Percentiles rank a stretch among this genome's conserved stretches.
Evolutionary conservation across 495 filamentous ascomycete species (phyloP).

Genomic region (Cercophora sp.): DNA sequence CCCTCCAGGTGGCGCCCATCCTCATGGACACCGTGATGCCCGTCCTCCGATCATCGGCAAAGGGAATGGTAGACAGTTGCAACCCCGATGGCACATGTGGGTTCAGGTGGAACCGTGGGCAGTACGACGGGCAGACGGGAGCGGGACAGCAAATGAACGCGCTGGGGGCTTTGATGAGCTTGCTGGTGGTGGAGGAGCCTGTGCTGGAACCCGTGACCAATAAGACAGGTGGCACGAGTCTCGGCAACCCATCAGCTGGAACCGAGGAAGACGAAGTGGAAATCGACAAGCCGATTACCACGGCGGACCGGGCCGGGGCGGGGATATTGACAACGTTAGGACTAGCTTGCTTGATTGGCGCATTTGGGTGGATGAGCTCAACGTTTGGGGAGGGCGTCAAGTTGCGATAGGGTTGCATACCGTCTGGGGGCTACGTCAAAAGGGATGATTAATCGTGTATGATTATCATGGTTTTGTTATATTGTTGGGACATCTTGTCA

Average conservation of each 20-base stretch:
- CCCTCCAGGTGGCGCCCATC: conserved; percentile 65
- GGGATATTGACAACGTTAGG: conserved; percentile 50
- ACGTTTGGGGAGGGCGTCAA: conserved; percentile 1
- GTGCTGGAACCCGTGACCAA: conserved; percentile 15
- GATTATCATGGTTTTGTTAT: too few species aligned
- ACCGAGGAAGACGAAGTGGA: conserved; percentile 9
- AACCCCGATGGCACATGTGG: conserved; percentile 61
- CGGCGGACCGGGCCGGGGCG: conserved; percentile 54
- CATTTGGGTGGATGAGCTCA: conserved; percentile 4
- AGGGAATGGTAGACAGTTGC: conserved; percentile 63
- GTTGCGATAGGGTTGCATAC: too few species aligned
- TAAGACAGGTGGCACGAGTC: conserved; percentile 18
- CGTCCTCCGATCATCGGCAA: conserved; percentile 58
- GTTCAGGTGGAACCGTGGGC: conserved; percentile 30
- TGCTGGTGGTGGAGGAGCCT: conserved; percentile 31
- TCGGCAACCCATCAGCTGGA: conserved; percentile 16
- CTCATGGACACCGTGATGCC: conserved; percentile 57
- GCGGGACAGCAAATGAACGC: conserved; percentile 68
- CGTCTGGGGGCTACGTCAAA: too few species aligned
- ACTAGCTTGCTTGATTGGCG: conserved; percentile 14
- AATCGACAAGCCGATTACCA: conserved; percentile 26
- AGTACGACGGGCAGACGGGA: conserved; percentile 57
- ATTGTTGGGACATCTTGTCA: too few species aligned
- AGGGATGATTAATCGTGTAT: too few species aligned
- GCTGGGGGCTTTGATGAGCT: conserved; percentile 56